Percentiles rank a stretch among this genome's conserved stretches.
These are phyloP conservation scores for Chenopodium quinoa DNA, from an alignment of 148 eudicot genomes.

Conservation along the genomic window DNA sequence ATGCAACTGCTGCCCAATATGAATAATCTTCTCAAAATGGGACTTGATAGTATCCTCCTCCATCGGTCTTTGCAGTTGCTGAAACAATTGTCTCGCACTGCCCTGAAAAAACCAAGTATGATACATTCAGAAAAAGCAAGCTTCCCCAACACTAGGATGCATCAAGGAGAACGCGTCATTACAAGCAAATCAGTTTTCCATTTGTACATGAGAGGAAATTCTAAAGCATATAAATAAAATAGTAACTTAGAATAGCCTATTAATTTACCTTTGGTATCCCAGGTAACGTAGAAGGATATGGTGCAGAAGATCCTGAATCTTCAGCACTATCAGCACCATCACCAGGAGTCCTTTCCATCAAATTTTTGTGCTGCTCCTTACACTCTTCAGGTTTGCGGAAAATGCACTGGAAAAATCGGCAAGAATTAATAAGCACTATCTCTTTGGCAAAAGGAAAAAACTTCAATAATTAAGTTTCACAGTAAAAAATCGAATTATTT, in stretches of 20 bases:
- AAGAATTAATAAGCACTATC: conserved; percentile 9
- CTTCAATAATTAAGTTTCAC: not conserved
- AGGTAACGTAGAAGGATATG: conserved; percentile 85
- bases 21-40: conserved; percentile 79
- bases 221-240: not conserved
- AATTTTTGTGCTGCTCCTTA: conserved; percentile 71
- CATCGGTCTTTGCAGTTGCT: conserved; percentile 79
- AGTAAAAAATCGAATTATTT: too few species aligned
- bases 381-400: conserved; percentile 87
- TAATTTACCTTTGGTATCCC: conserved; percentile 89
- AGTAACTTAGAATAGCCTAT: not conserved
- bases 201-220: not conserved
- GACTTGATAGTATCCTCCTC: conserved; percentile 84
- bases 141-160: conserved; percentile 2
- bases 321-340: conserved; percentile 98
- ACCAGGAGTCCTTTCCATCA: conserved; percentile 73
- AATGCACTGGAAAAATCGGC: conserved; percentile 45
- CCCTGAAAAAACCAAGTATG: conserved; percentile 50
- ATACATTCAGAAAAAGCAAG: conserved; percentile 9
- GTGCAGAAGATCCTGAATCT: conserved; percentile 91
- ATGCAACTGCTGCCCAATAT: conserved; percentile 56
- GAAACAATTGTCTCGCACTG: conserved; percentile 90
- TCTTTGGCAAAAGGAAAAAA: not conserved
- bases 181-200: conserved; percentile 4
- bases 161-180: not conserved